Evolutionary conservation across 2,329 filamentous ascomycete species (phyloP).

Genomic region (Corniculantispora saksenae): DNA sequence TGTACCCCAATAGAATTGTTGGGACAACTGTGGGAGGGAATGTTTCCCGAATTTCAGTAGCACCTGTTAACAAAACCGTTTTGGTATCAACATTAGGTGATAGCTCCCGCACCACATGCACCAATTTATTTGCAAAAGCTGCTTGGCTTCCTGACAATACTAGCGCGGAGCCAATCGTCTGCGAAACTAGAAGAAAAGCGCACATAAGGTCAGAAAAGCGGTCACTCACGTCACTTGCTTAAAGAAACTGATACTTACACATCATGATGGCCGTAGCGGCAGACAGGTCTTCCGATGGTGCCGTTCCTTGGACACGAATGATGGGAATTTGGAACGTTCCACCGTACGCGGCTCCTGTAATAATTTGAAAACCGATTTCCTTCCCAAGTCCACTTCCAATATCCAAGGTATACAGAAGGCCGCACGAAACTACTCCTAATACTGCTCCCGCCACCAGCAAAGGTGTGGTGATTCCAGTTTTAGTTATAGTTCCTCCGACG

Average conservation of each 20-base stretch:
- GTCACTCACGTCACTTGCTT: no score
- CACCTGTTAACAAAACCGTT: neutral
- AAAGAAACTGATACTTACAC: neutral
- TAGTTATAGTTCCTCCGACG: slow-evolving; percentile 1
- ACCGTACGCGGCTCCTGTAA: slow-evolving; percentile 44
- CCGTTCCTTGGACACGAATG: slow-evolving; percentile 40
- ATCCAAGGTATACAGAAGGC: slow-evolving; percentile 38
- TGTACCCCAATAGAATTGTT: neutral
- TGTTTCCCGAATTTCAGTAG: neutral
- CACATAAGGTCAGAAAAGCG: no score
- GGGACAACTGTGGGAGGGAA: neutral
- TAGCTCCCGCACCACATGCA: neutral
- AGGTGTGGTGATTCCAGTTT: slow-evolving; percentile 9
- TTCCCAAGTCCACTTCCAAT: slow-evolving; percentile 31
- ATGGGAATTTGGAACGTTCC: slow-evolving; percentile 44
- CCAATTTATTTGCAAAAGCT: neutral
- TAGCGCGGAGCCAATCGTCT: slow-evolving; percentile 1
- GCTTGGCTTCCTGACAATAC: neutral
- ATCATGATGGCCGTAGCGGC: slow-evolving; percentile 11
- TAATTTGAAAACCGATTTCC: slow-evolving; percentile 51
- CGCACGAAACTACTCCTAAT: slow-evolving; percentile 20
- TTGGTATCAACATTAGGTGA: neutral
- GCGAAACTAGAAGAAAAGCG: neutral
- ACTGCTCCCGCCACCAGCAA: slow-evolving; percentile 10
- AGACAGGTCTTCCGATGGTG: slow-evolving; percentile 28